Evolutionary conservation across 768 basidiomycete genomes (phyloP), one percentile per base, ranked within the genome.

Genomic region (Serendipita indica): DNA sequence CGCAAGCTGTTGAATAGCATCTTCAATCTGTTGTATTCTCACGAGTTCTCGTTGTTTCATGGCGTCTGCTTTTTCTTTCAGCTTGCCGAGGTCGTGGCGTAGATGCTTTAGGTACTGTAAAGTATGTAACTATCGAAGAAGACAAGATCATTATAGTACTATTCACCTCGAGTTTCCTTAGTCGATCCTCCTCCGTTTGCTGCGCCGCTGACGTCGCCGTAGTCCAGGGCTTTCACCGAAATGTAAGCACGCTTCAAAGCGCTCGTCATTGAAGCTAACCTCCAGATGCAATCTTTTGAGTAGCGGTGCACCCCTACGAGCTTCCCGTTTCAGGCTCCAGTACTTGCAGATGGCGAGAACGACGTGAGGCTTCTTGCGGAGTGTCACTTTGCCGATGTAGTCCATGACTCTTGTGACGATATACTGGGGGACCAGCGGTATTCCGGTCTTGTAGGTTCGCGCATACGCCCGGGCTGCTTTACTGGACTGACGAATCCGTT

Each of bases 301-400:
- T 61, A 98, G 70, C 10, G 96, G 94, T 6, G 96, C 96, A 3
- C 96, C 96, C 37, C 94, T 71, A 62, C 96, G 78, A 1, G 82
- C 89, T 68, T 98, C 94, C 3, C 96, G 75, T 72, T 99, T 98
- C 69, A 99, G 69, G 70, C 96, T 97, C 96, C 96, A 99, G 66
- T 97, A 99, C 66, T 82, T 79, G 65, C 88, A 93, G 32, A 92
- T 75, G 65, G 81, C 70, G 49, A 81, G 77, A 12, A 98, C 71
- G 58, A 93, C 88, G 43, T 87, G 84, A 2, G 71, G 64, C 66
- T 86, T 89, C 68, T 88, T 90, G 62, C 85, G 74, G 3, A 96
- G 72, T 32, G 69, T 74, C 39, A 94, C 74, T 63, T 81, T 82
- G 34, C 69, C 68, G 34, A 88, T 81, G 64, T 98, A 97, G 57